Conservation (phyloP, 352 stramenopile genomes). For the Hyaloperonospora brassicae region DNA sequence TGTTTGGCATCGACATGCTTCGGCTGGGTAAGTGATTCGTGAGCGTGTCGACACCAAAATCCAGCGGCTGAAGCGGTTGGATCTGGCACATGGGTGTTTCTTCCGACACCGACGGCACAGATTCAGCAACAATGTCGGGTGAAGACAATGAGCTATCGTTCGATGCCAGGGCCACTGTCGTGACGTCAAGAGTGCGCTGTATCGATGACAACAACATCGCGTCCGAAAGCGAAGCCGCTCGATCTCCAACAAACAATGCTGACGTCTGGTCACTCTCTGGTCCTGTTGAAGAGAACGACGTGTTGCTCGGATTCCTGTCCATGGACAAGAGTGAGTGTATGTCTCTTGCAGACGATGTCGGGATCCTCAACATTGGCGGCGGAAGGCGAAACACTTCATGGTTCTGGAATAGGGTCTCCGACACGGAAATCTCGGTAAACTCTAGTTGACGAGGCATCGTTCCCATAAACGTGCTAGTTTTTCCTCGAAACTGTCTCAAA, state of each 20-base stretch:
- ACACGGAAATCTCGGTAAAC: conserved; percentile 43
- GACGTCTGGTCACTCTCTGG: conserved; percentile 5
- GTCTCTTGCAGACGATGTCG: conserved; percentile 12
- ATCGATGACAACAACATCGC: conserved; percentile 47
- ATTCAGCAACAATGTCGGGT: conserved; percentile 8
- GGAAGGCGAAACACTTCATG: conserved; percentile 23
- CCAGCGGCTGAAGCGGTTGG: conserved; percentile 25
- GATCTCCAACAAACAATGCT: conserved; percentile 1
- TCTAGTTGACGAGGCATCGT: conserved; percentile 45
- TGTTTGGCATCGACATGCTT: conserved; percentile 2
- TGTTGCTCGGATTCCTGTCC: conserved; percentile 4
- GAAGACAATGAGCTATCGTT: conserved; percentile 11
- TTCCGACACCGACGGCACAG: conserved; percentile 1
- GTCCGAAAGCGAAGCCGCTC: conserved; percentile 23
- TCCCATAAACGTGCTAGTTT: conserved; percentile 52
- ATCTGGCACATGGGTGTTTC: conserved; percentile 12
- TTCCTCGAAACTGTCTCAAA: conserved; percentile 23
- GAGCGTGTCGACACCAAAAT: conserved; percentile 27
- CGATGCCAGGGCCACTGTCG: conserved; percentile 7
- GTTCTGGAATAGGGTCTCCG: conserved; percentile 43
- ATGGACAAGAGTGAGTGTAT: neutral
- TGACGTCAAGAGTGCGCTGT: conserved; percentile 27
- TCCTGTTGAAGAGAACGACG: conserved; percentile 3
- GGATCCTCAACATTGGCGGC: conserved; percentile 8
- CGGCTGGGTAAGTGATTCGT: conserved; percentile 30